Evolutionary conservation across 179 eudicot species (phyloP).

Genomic region (Camellia oleifera): DNA sequence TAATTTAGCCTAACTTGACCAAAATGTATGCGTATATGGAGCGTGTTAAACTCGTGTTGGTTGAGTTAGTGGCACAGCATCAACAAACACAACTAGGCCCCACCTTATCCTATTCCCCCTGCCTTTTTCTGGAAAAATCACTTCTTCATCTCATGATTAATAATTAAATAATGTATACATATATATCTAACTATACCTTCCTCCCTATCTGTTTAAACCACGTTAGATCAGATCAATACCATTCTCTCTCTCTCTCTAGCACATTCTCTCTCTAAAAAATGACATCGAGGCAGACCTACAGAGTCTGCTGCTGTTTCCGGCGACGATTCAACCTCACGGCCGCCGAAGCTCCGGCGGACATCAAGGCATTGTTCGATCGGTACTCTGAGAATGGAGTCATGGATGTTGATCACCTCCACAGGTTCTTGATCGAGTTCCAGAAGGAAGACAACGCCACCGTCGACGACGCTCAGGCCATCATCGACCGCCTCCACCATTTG

Average conservation of each 20-base stretch:
- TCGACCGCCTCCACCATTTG: constrained; percentile 27
- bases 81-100: too few relatives aligned
- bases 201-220: neutral
- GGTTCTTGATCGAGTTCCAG: constrained; percentile 47
- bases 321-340: constrained; percentile 43
- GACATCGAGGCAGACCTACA: constrained; percentile 60
- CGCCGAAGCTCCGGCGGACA: constrained; percentile 52
- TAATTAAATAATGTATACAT: too few relatives aligned
- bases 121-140: too few relatives aligned
- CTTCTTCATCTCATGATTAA: neutral
- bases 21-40: too few relatives aligned
- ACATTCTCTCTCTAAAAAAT: neutral
- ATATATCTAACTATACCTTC: neutral
- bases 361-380: constrained; percentile 35
- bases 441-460: constrained; percentile 34
- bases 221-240: neutral
- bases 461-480: constrained; percentile 37
- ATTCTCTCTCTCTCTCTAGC: neutral
- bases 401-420: constrained; percentile 39
- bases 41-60: too few relatives aligned
- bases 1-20: too few relatives aligned
- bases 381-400: constrained; percentile 60
- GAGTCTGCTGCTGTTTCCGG: constrained; percentile 43
- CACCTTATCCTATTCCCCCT: too few relatives aligned
- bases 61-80: too few relatives aligned